Evolutionary conservation across 2,329 filamentous ascomycete genomes (phyloP).

Genomic region (Pseudogymnoascus sp.): DNA sequence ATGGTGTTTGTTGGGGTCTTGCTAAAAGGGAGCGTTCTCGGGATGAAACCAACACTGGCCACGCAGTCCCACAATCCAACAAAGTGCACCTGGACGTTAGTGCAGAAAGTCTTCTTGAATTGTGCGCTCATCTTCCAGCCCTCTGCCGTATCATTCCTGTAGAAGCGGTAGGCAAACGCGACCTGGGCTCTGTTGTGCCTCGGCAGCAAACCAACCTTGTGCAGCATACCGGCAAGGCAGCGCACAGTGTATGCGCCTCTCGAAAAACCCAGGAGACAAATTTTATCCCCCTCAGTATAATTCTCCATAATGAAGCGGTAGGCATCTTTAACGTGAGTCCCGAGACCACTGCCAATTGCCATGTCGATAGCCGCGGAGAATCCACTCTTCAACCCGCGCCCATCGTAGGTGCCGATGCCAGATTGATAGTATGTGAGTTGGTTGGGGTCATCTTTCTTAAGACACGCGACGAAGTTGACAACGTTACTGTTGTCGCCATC

Average conservation of each 20-base stretch:
- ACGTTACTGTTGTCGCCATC: constrained; percentile 38
- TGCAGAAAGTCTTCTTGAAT: constrained; percentile 40
- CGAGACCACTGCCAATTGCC: constrained; percentile 37
- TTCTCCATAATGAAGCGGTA: constrained; percentile 42
- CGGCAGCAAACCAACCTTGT: constrained; percentile 35
- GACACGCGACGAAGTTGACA: constrained; percentile 35
- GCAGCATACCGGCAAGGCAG: constrained; percentile 39
- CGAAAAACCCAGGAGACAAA: constrained; percentile 43
- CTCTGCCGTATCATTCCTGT: constrained; percentile 33
- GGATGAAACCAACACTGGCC: constrained; percentile 35
- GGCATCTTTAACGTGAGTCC: constrained; percentile 34
- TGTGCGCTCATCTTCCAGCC: constrained; percentile 35
- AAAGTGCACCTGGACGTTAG: constrained; percentile 36
- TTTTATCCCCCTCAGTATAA: constrained; percentile 39
- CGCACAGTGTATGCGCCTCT: constrained; percentile 44
- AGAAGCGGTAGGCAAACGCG: constrained; percentile 38
- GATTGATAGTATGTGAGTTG: constrained; percentile 38
- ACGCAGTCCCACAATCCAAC: constrained; percentile 38
- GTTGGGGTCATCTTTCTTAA: constrained; percentile 35
- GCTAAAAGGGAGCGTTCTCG: constrained; percentile 32
- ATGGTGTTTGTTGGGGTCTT: constrained; percentile 32
- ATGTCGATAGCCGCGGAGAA: constrained; percentile 35
- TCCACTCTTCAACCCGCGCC: constrained; percentile 32
- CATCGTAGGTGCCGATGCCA: constrained; percentile 40
- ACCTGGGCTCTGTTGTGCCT: constrained; percentile 58